These are phyloP conservation scores for Boletus vermiculosoides DNA, from an alignment of 768 basidiomycete species.

Conservation along the genomic window DNA sequence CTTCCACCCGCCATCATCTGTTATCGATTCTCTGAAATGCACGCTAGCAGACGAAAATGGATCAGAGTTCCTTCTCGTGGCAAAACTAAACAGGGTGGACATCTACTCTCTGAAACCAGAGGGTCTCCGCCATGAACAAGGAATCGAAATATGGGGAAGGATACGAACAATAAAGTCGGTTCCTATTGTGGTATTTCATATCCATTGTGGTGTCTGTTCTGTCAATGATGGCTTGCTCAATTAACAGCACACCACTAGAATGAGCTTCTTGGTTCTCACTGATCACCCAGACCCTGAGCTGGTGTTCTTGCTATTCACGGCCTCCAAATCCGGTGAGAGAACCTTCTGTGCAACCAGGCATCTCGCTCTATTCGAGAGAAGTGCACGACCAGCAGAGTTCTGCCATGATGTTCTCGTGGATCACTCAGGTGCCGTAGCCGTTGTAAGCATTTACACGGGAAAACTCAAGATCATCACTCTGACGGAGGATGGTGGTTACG, in stretches of 20 bases:
- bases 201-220: not conserved
- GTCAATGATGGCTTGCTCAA: conserved; percentile 7
- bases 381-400: conserved; percentile 65
- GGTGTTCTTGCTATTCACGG: conserved; percentile 55
- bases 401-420: conserved; percentile 69
- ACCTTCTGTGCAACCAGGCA: conserved; percentile 42
- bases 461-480: conserved; percentile 66
- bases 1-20: conserved; percentile 74
- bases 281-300: conserved; percentile 78
- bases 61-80: conserved; percentile 65
- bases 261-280: conserved; percentile 60
- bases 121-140: conserved; percentile 60
- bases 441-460: conserved; percentile 66
- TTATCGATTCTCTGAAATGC: conserved; percentile 68
- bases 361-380: conserved; percentile 55
- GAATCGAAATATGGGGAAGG: conserved; percentile 67
- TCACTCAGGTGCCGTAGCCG: conserved; percentile 55
- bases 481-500: conserved; percentile 48
- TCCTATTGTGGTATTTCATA: conserved; percentile 47
- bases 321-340: conserved; percentile 32
- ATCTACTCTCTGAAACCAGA: conserved; percentile 62
- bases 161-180: conserved; percentile 55
- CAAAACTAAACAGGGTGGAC: conserved; percentile 64
- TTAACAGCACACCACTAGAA: conserved; percentile 32
- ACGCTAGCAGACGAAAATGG: conserved; percentile 47